Evolutionary conservation across 1,139 yeast species (phyloP).

Genomic region (Kurtzmaniella quercitrusa): DNA sequence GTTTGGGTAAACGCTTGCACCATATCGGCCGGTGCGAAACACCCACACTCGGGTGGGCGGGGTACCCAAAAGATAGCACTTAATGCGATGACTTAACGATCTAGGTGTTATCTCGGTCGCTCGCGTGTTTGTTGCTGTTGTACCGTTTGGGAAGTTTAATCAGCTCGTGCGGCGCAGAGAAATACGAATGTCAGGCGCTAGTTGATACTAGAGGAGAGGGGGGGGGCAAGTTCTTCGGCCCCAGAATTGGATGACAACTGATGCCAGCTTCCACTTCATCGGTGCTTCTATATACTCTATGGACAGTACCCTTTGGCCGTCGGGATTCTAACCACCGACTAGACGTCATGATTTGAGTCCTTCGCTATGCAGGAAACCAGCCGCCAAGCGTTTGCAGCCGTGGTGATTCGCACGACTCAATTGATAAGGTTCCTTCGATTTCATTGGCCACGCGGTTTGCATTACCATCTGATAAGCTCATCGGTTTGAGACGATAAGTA

Average conservation of each 20-base stretch:
- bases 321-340: no score
- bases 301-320: no score
- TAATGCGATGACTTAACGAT: background rate
- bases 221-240: background rate
- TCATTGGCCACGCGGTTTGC: background rate
- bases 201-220: no score
- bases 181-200: background rate
- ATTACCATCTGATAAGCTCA: background rate
- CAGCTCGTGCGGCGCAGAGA: background rate
- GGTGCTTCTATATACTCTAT: no score
- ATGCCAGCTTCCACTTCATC: no score
- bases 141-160: background rate
- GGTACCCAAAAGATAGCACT: background rate
- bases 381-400: slow-evolving; percentile 2
- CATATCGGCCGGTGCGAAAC: background rate
- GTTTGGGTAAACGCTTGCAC: background rate
- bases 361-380: background rate
- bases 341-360: no score
- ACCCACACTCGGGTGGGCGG: background rate
- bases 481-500: background rate
- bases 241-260: background rate
- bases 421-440: background rate
- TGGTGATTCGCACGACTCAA: background rate
- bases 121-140: background rate
- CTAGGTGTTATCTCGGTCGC: background rate